Percentiles rank a stretch among this genome's conserved stretches.
Evolutionary conservation across 2,329 filamentous ascomycete species (phyloP).

Genomic region (Zymoseptoria crescenta): DNA sequence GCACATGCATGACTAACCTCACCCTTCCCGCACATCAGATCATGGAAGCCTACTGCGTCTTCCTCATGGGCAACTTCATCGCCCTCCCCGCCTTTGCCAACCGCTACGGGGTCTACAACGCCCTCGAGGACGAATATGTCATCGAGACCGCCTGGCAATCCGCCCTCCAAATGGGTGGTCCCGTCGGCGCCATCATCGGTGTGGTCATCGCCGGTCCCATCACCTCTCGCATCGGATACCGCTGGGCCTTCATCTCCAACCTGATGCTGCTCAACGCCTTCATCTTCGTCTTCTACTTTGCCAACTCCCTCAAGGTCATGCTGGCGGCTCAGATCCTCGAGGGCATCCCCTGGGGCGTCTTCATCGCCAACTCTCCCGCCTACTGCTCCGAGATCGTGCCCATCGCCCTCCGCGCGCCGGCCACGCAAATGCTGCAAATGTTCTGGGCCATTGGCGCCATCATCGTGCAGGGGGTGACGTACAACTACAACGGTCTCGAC

Average conservation of each 20-base stretch:
- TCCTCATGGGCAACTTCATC: conserved; percentile 54
- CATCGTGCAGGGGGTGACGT: conserved; percentile 52
- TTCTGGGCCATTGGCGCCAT: conserved; percentile 57
- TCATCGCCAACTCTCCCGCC: conserved; percentile 57
- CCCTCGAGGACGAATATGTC: conserved; percentile 24
- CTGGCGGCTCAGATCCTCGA: conserved; percentile 52
- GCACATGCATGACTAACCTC: conserved; percentile 3
- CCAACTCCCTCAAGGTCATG: conserved; percentile 38
- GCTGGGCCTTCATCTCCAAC: conserved; percentile 49
- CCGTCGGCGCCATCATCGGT: conserved; percentile 52
- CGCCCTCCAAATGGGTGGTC: conserved; percentile 49
- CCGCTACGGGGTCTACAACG: conserved; percentile 38
- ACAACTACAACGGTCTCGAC: conserved; percentile 40
- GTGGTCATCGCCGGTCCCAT: conserved; percentile 54
- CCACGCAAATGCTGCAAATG: conserved; percentile 58
- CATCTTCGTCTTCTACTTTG: conserved; percentile 55
- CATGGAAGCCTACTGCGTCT: conserved; percentile 58
- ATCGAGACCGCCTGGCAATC: conserved; percentile 52
- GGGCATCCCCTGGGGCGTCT: conserved; percentile 58
- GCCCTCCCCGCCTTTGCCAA: conserved; percentile 42
- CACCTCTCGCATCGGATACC: conserved; percentile 52
- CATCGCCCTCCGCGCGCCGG: conserved; percentile 48
- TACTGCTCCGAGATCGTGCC: conserved; percentile 57
- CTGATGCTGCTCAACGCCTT: conserved; percentile 52
- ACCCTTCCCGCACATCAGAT: conserved; percentile 38